These are phyloP conservation scores for Arthroderma sp. DNA, from an alignment of 2,329 filamentous ascomycete species.

Conservation along the genomic window DNA sequence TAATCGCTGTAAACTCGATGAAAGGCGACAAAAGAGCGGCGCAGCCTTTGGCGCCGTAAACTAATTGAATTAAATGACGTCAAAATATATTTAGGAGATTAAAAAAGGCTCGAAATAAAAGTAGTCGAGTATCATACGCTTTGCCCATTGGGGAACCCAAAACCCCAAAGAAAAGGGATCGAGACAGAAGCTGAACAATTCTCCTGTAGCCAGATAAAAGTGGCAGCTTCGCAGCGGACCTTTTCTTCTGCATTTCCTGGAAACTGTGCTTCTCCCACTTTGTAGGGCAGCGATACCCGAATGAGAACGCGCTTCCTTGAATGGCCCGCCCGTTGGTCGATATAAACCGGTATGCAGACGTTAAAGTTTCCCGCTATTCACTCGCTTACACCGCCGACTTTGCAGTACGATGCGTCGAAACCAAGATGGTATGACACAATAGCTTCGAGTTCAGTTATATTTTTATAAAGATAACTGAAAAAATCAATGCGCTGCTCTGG, in stretches of 20 bases:
- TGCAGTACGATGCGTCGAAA: slow-evolving; percentile 1
- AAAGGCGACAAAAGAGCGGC: no score
- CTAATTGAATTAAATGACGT: no score
- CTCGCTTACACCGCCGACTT: slow-evolving; percentile 1
- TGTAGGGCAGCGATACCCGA: slow-evolving; percentile 3
- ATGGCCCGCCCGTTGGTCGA: background rate
- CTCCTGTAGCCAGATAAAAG: background rate
- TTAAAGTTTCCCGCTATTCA: slow-evolving; percentile 25
- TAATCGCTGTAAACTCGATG: no score
- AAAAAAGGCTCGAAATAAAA: background rate
- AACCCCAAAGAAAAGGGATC: slow-evolving; percentile 10
- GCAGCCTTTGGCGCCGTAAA: no score
- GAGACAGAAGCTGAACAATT: slow-evolving; percentile 7
- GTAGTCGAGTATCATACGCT: slow-evolving; percentile 5
- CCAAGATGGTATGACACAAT: slow-evolving; percentile 7
- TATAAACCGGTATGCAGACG: slow-evolving; percentile 17
- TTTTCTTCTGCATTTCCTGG: slow-evolving; percentile 6
- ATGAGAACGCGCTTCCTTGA: background rate
- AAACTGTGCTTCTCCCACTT: slow-evolving; percentile 1
- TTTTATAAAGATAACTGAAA: slow-evolving; percentile 1
- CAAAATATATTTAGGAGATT: no score
- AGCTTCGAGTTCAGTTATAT: slow-evolving; percentile 1
- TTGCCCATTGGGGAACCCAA: slow-evolving; percentile 15
- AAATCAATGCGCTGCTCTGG: slow-evolving; percentile 9
- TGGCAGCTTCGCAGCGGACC: slow-evolving; percentile 3